Base-by-base conservation (phyloP, 2,329 filamentous ascomycete genomes). In the Aspergillus awamori region DNA sequence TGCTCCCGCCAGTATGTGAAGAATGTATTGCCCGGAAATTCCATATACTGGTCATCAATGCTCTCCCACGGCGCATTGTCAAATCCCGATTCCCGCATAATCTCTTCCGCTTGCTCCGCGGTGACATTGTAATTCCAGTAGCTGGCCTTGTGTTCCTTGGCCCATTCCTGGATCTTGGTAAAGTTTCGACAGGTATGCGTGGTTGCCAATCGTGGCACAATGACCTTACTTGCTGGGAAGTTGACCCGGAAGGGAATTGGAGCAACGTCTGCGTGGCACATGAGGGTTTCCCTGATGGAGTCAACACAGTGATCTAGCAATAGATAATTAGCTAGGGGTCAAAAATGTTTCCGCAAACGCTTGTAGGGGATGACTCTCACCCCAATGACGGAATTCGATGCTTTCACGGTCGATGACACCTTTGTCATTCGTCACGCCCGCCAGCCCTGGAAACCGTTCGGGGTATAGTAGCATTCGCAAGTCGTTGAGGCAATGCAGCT, bases 111-210 rank as follows among this genome's bases (percentile, higher is more conserved):
- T 28, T 52, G 24, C 3, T 52, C 49, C 10, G 49, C n/a, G 28
- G 28, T 20, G 15, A 52, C 10, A 52, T 30, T 30, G 28, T 30
- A 30, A 10, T 20, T 52, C 49, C 49, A 52, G 7, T 52, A 20
- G 5, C 49, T 28, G 7, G 49, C 49, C 7, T 33, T 20, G 8
- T 36, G 24, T 17, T 52, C 22, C 26, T n/a, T 28, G 6, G 49
- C 49, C 49, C 49, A 52, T 7, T 52, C 49, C 17, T 52, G 49
- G n/a, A 52, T 52, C 49, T 52, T 52, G 26, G 49, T 52, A n/a
- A 52, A 52, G 15, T 52, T 52, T 13, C 49, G 49, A 36, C 49
- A 52, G 24, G 49, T 52, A 20, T 52, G 49, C n/a, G 26, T 52
- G 6, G 26, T 52, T 11, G 49, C 49, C 49, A 52, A 28, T n/a